Conservation (phyloP, 768 basidiomycete species). For the Harrya chromipes region DNA sequence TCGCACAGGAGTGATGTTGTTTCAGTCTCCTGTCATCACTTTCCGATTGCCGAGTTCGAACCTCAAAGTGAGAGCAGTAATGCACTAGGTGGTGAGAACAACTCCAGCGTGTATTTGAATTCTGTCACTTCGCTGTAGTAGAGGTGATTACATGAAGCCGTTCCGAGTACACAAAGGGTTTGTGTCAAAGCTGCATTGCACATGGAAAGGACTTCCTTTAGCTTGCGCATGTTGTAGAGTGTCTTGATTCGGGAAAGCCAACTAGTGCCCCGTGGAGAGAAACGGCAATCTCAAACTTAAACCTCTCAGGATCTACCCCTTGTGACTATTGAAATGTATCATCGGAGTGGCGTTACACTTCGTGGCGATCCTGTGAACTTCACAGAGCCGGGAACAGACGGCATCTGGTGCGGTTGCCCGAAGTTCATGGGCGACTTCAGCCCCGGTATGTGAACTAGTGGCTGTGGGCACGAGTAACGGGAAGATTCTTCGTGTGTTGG, state of each 20-base stretch:
- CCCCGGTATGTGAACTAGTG: constrained; percentile 14
- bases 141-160: constrained; percentile 14
- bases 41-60: too few species aligned
- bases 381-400: constrained; percentile 12
- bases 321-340: constrained; percentile 1
- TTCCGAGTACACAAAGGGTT: constrained; percentile 9
- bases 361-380: constrained; percentile 18
- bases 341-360: constrained; percentile 28
- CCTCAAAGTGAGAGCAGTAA: too few species aligned
- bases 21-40: neutral
- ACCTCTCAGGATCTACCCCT: neutral
- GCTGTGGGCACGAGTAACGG: constrained; percentile 22
- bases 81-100: too few species aligned
- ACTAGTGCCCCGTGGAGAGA: neutral
- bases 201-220: neutral
- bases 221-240: neutral
- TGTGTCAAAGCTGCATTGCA: constrained; percentile 13
- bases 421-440: constrained; percentile 9
- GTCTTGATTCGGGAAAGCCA: neutral
- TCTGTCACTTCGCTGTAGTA: constrained; percentile 16
- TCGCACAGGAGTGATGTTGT: constrained; percentile 53
- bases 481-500: constrained; percentile 21
- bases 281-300: neutral
- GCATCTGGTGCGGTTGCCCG: constrained; percentile 12
- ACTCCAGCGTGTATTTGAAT: constrained; percentile 2